phyloP scores from a whole-genome alignment of 139 green algal genomes.

The Chlamydomonas sp. region DNA sequence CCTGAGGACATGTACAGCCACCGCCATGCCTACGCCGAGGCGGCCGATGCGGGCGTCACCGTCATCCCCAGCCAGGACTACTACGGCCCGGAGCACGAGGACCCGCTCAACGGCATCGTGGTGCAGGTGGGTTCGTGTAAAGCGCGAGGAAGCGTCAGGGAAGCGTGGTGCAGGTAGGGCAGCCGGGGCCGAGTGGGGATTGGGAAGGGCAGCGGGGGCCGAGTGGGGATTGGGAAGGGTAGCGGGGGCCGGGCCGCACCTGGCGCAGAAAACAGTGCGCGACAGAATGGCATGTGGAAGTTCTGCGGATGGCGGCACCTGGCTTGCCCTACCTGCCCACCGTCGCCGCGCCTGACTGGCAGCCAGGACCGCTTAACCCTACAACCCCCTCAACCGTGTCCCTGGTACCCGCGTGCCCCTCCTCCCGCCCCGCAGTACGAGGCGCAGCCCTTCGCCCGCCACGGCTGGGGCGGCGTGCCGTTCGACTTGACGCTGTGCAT shows the following conservation, averaged over 20 bases:
- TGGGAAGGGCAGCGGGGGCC: too few species aligned
- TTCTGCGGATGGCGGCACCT: too few species aligned
- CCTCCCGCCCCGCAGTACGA: slow-evolving; percentile 18
- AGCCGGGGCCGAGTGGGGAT: too few species aligned
- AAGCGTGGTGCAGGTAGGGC: too few species aligned
- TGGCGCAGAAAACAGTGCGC: too few species aligned
- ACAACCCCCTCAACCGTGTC: neutral
- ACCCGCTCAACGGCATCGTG: slow-evolving; percentile 63
- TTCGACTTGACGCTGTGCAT: slow-evolving; percentile 56
- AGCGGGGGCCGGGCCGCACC: too few species aligned
- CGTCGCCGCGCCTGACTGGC: too few species aligned
- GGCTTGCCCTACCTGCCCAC: too few species aligned
- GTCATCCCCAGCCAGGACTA: slow-evolving; percentile 51
- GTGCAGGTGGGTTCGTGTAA: slow-evolving; percentile 6
- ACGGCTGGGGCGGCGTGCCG: slow-evolving; percentile 64
- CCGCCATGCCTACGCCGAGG: slow-evolving; percentile 33
- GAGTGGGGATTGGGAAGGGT: too few species aligned
- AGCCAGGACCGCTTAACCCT: too few species aligned
- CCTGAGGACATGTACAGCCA: slow-evolving; percentile 60
- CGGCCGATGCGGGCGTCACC: neutral
- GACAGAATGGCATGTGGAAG: too few species aligned
- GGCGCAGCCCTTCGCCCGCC: slow-evolving; percentile 26
- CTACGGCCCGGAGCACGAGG: slow-evolving; percentile 64
- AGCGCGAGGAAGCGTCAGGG: too few species aligned
- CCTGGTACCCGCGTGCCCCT: neutral